Base-by-base conservation (phyloP, 2,329 filamentous ascomycete genomes). In the Fusarium agapanthi region DNA sequence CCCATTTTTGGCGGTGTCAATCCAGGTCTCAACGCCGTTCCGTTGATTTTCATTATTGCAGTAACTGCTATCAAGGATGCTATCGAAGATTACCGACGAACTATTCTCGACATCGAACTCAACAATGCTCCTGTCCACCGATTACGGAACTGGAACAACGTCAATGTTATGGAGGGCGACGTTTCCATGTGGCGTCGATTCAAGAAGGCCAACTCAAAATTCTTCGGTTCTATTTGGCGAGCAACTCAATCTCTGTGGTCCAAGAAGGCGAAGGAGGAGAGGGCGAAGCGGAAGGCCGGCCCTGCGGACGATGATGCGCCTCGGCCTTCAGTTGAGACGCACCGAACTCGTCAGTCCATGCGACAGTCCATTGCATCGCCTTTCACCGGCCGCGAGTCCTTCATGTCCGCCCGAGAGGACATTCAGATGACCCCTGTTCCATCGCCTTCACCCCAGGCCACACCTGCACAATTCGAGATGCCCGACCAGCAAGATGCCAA, bases 381-480 rank as follows among this genome's bases (percentile, higher is more conserved):
- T 80, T 73, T 95, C 63, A 83, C 80, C 6, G 86, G 87, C 28
- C 86, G 86, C 48, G 81, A 85, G 6, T 90, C 88, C 0, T 87
- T 86, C 67, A 77, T 83, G 26, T 90, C 89, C 3, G 86, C 86
- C 26, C 85, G 85, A 41, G 90, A 93, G 65, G 93, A 93, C 32
- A 97, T 99, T 60, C 95, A 95, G 79, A 97, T 99, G 95, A 98
- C 95, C 0, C 95, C 95, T 2, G 95, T 99, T 24, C 91, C 93
- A 5, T 98, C 95, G 5, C 95, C 94, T 10, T 85, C 90, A 4
- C 91, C 91, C 4, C 78, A 84, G 75, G 60, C 70, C 50, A 72
- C 69, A 32, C 70, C 71, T 40, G 73, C 80, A 24, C 79, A 81
- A 38, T 79, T 84, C 55, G 79, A 83, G 77, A 78, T 86, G 73